These are phyloP conservation scores for Coccomyxa sp. DNA, from an alignment of 139 green algal species.

Conservation along the genomic window DNA sequence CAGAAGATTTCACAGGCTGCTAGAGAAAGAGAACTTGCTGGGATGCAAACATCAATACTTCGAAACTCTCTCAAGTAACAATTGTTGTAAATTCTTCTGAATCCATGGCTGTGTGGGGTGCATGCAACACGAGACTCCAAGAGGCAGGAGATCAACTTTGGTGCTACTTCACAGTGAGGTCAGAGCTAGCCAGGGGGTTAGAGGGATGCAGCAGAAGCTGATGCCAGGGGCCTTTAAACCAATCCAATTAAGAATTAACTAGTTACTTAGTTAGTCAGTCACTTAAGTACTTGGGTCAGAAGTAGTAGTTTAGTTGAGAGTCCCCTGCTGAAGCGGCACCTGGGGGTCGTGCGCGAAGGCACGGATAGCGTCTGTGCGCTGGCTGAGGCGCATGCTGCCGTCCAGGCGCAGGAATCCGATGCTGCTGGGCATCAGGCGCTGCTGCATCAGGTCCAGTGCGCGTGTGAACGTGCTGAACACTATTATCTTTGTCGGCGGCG, in stretches of 20 bases:
- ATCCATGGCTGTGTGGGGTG: not conserved
- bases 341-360: not conserved
- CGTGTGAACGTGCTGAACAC: too few relatives aligned
- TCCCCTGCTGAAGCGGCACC: not conserved
- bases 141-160: not conserved
- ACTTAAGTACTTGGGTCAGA: not conserved
- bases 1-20: not conserved
- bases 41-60: not conserved
- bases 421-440: not conserved
- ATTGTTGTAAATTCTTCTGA: not conserved
- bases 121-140: not conserved
- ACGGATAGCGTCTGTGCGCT: not conserved
- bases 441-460: conserved; percentile 4
- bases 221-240: not conserved
- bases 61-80: not conserved
- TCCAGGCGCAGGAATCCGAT: not conserved
- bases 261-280: not conserved
- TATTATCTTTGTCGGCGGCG: too few relatives aligned
- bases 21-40: not conserved
- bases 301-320: too few relatives aligned
- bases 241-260: not conserved
- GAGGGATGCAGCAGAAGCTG: not conserved
- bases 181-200: not conserved
- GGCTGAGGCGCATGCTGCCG: not conserved
- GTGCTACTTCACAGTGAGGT: too few relatives aligned